Conservation (phyloP, 352 stramenopile species). For the Peronospora destructor region DNA sequence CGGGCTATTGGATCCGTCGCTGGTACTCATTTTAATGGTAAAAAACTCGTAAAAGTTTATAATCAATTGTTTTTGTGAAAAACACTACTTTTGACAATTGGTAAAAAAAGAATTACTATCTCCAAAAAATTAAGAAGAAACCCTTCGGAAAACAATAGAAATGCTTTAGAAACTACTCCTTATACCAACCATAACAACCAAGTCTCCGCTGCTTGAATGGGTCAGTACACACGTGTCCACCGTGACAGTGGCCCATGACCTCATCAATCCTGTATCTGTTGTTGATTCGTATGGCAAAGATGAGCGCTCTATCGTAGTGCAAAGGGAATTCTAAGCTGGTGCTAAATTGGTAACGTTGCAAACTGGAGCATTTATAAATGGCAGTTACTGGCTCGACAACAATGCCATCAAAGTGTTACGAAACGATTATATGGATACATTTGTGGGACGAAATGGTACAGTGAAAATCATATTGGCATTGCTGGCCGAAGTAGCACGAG, state of each 20-base stretch:
- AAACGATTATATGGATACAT: no score
- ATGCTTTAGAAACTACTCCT: slow-evolving; percentile 6
- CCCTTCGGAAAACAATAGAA: no score
- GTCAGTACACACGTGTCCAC: slow-evolving; percentile 25
- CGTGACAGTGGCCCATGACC: slow-evolving; percentile 27
- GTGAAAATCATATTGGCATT: no score
- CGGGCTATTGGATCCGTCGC: slow-evolving; percentile 7
- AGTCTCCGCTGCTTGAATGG: slow-evolving; percentile 32
- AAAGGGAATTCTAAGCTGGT: slow-evolving; percentile 20
- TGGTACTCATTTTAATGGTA: slow-evolving; percentile 11
- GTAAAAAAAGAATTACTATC: no score
- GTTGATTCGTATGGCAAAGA: slow-evolving; percentile 21
- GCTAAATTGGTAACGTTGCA: slow-evolving; percentile 40
- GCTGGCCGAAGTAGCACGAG: no score
- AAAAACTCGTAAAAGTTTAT: no score
- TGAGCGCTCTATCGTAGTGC: slow-evolving; percentile 49
- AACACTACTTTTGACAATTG: no score
- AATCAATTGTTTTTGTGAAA: no score
- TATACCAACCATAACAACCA: background rate
- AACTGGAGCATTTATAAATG: slow-evolving; percentile 18
- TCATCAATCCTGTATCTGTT: slow-evolving; percentile 38
- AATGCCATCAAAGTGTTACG: no score
- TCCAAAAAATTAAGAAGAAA: no score
- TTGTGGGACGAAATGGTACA: no score
- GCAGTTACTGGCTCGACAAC: no score